Base-by-base conservation (phyloP, 176 grass and related monocot species). In the Carex parvula region DNA sequence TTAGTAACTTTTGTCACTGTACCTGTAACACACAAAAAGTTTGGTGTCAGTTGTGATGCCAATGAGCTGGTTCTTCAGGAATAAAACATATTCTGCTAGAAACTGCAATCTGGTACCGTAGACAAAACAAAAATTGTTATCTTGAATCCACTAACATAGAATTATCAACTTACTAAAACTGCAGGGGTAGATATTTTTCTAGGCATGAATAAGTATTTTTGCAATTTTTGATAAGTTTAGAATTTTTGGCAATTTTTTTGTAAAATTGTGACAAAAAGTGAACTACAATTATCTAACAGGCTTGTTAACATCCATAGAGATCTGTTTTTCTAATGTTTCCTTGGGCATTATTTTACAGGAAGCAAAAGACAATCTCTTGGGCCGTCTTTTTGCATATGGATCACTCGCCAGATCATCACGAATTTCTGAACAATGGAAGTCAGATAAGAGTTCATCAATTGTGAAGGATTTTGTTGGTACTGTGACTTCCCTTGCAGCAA, bases 281-380 rank as follows among this genome's bases (percentile, higher is more conserved):
- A 46, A 71, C 68, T 21, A 46, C 7, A 44, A 44, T 44, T 35
- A 57, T 57, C 33, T 15, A 2, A 50, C 46, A 11, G 46, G 16
- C 5, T 77, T 55, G 7, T 78, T 17, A 64, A n/a, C 26, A 13
- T 22, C 37, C 37, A 60, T 7, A 17, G 60, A 48, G 65, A 50
- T 44, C 5, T 72, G 22, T 20, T 21, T 84, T 59, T 82, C 39
- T 41, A 75, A 22, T 6, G 22, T 74, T 52, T 80, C 33, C 8
- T 55, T 3, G 50, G 30, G 0, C 84, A 85, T 30, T 55, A 42
- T 12, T 55, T 60, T 3, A 46, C 82, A 99, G 91, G 93, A 99
- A 90, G 96, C 88, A 79, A 99, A 92, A 88, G 96, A 99, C 78
- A 90, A 93, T 84, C 91, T 99, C 72, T 90, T 99, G 86, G 96